These are phyloP conservation scores for Leccinum subtestaceum DNA, from an alignment of 768 basidiomycete genomes.

Conservation along the genomic window DNA sequence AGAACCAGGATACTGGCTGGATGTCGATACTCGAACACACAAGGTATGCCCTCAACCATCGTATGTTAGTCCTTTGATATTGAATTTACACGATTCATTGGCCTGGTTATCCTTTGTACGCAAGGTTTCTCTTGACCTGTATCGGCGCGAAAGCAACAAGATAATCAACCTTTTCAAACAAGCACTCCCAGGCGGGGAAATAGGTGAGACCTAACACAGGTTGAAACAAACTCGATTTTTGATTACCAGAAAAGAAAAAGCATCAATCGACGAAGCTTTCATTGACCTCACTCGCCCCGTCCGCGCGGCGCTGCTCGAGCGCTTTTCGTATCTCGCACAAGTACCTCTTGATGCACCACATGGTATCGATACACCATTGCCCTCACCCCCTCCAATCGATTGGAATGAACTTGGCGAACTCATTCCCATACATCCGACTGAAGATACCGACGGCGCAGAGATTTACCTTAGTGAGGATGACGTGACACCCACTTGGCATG, in stretches of 20 bases:
- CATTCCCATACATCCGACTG: slow-evolving; percentile 49
- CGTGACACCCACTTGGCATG: slow-evolving; percentile 72
- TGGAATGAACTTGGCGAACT: slow-evolving; percentile 64
- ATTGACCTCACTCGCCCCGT: slow-evolving; percentile 85
- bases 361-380: slow-evolving; percentile 75
- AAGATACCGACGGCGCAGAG: slow-evolving; percentile 22
- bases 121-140: slow-evolving; percentile 90
- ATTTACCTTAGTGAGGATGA: slow-evolving; percentile 30
- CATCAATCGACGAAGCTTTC: slow-evolving; percentile 96
- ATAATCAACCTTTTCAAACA: slow-evolving; percentile 83
- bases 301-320: slow-evolving; percentile 67
- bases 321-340: slow-evolving; percentile 72
- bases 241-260: slow-evolving; percentile 65
- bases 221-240: background rate
- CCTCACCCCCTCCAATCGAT: slow-evolving; percentile 60
- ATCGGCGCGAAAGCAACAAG: slow-evolving; percentile 86
- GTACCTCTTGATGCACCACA: slow-evolving; percentile 66
- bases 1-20: slow-evolving; percentile 90
- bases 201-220: slow-evolving; percentile 50
- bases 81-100: background rate
- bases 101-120: background rate
- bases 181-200: slow-evolving; percentile 71
- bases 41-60: slow-evolving; percentile 54
- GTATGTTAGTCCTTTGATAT: background rate
- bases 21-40: slow-evolving; percentile 85